A percentile compares a stretch with the other conserved stretches of the same genome.
Evolutionary conservation across 192 early-diverging fungal genomes (phyloP).

Genomic region (Thamnidium elegans): DNA sequence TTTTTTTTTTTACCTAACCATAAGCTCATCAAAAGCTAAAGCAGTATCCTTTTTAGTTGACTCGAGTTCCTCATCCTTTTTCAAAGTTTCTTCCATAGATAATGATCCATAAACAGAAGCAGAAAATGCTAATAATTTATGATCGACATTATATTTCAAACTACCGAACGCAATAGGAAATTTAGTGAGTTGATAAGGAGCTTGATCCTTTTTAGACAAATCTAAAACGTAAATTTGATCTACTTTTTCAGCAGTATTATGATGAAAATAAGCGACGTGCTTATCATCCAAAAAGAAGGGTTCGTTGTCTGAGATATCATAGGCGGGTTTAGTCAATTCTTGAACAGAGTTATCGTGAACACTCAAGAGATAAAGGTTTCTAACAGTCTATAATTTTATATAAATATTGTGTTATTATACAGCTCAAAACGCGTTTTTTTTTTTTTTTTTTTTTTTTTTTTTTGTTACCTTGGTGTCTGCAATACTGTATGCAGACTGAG

Average conservation of each 20-base stretch:
- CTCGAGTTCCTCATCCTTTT: slow-evolving; percentile 44
- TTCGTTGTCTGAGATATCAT: slow-evolving; percentile 38
- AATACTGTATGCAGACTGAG: slow-evolving; percentile 59
- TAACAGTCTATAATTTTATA: slow-evolving; percentile 41
- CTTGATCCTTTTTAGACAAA: slow-evolving; percentile 15
- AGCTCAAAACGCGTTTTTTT: neutral
- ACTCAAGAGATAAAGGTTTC: slow-evolving; percentile 51
- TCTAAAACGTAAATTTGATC: slow-evolving; percentile 44
- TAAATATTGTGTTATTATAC: too few relatives aligned
- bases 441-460: too few relatives aligned
- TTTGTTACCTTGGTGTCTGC: slow-evolving; percentile 36
- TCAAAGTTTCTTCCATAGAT: slow-evolving; percentile 52
- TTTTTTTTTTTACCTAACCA: slow-evolving; percentile 47
- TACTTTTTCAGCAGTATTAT: slow-evolving; percentile 21
- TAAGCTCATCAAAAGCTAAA: slow-evolving; percentile 63
- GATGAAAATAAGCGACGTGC: slow-evolving; percentile 42
- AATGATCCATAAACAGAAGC: slow-evolving; percentile 64
- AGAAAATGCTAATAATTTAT: slow-evolving; percentile 59
- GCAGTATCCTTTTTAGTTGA: slow-evolving; percentile 54
- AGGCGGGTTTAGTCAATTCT: slow-evolving; percentile 40
- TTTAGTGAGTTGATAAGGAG: slow-evolving; percentile 45
- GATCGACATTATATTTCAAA: slow-evolving; percentile 52
- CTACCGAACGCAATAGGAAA: slow-evolving; percentile 55
- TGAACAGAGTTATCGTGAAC: slow-evolving; percentile 40
- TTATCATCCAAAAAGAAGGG: slow-evolving; percentile 49